phyloP scores from a whole-genome alignment of 768 basidiomycete genomes.

The Leccinum fibrillosum region DNA sequence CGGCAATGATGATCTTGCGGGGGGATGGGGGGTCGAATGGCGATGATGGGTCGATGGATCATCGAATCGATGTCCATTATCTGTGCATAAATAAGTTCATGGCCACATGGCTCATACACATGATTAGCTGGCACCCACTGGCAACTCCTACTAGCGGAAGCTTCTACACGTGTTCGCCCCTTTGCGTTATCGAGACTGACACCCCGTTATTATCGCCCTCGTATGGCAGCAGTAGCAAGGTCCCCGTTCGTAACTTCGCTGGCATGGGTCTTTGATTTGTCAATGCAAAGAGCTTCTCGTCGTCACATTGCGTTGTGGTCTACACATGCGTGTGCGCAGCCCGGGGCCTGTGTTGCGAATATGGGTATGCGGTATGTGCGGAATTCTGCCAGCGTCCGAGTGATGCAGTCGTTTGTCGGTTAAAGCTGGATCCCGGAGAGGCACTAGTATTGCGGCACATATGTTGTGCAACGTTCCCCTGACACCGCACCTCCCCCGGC shows the following conservation, averaged over 20 bases:
- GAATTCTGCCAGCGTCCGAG: not conserved
- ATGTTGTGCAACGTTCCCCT: not conserved
- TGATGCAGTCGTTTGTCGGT: not conserved
- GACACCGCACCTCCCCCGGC: not conserved
- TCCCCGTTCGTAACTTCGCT: not conserved
- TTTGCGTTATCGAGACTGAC: not conserved
- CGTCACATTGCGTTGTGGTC: not conserved
- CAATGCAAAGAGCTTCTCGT: not conserved
- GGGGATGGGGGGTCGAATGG: not conserved
- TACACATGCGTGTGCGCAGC: not conserved
- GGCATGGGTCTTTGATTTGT: not conserved
- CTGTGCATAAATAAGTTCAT: not conserved
- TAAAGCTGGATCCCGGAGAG: not conserved
- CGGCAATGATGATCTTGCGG: not conserved
- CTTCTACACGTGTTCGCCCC: not conserved
- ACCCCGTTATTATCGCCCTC: too few relatives aligned
- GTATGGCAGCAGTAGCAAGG: not conserved
- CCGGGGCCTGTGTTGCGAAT: not conserved
- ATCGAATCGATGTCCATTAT: not conserved
- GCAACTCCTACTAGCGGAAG: too few relatives aligned
- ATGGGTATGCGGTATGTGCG: not conserved
- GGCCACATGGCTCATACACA: not conserved
- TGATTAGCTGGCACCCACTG: too few relatives aligned
- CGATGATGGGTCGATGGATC: not conserved
- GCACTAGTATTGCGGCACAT: not conserved